These are phyloP conservation scores for Meredithiella fracta DNA, from an alignment of 2,329 filamentous ascomycete genomes.

Conservation along the genomic window DNA sequence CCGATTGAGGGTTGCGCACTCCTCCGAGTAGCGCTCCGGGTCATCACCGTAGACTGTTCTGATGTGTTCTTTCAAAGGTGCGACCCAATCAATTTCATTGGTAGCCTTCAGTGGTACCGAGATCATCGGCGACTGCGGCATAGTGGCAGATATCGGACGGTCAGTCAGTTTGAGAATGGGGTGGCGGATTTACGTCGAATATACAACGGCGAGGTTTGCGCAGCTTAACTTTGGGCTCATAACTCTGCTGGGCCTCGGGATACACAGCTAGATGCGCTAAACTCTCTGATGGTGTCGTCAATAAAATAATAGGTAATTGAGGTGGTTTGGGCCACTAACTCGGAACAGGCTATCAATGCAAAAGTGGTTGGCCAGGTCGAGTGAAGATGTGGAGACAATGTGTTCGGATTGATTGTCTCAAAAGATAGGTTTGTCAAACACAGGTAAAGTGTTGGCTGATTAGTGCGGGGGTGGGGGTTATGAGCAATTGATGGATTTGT, in stretches of 20 bases:
- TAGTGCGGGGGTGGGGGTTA: neutral
- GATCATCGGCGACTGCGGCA: slow-evolving; percentile 87
- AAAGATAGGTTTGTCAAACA: neutral
- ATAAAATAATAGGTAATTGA: neutral
- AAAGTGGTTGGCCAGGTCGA: neutral
- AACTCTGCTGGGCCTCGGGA: too few species aligned
- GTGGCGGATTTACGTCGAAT: neutral
- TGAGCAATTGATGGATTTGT: neutral
- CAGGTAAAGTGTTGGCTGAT: neutral
- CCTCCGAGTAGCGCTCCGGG: slow-evolving; percentile 85
- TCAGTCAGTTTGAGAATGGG: neutral
- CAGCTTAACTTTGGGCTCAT: too few species aligned
- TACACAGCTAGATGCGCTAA: too few species aligned
- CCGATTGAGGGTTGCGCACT: slow-evolving; percentile 86
- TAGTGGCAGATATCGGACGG: slow-evolving; percentile 21
- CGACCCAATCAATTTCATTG: slow-evolving; percentile 96
- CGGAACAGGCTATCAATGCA: neutral
- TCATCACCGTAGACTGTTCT: slow-evolving; percentile 89
- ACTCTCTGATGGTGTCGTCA: too few species aligned
- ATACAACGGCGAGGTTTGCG: too few species aligned
- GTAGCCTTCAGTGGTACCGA: slow-evolving; percentile 84
- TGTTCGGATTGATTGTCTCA: too few species aligned
- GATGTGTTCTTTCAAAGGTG: slow-evolving; percentile 84
- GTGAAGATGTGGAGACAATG: too few species aligned
- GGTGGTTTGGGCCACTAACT: neutral